These are phyloP conservation scores for Talaromyces thailandensis DNA, from an alignment of 495 filamentous ascomycete genomes.

Conservation along the genomic window DNA sequence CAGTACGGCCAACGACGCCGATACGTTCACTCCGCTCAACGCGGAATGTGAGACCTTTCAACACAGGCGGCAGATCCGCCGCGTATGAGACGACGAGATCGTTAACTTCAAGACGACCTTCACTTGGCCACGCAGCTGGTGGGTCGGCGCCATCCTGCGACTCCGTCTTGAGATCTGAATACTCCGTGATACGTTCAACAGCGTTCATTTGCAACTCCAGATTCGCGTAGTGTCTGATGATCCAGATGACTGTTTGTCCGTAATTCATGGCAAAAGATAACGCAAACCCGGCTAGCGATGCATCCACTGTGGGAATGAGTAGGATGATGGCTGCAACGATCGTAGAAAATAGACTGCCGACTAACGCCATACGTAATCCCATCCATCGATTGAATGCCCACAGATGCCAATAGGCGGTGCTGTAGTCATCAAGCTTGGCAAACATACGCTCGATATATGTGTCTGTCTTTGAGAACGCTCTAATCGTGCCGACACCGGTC, in stretches of 20 bases:
- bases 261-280: conserved; percentile 48
- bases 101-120: conserved; percentile 64
- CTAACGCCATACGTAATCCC: conserved; percentile 46
- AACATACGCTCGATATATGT: conserved; percentile 61
- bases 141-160: conserved; percentile 45
- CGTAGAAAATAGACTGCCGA: conserved; percentile 51
- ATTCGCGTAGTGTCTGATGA: conserved; percentile 41
- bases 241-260: conserved; percentile 36
- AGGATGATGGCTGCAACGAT: conserved; percentile 52
- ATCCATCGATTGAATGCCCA: conserved; percentile 71
- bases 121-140: conserved; percentile 72
- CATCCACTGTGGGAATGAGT: conserved; percentile 47
- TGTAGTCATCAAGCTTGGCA: conserved; percentile 53
- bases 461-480: conserved; percentile 57
- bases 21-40: conserved; percentile 66
- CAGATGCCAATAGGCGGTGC: conserved; percentile 52
- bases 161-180: conserved; percentile 63
- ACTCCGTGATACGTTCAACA: conserved; percentile 75
- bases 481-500: conserved; percentile 64
- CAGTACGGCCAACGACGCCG: conserved; percentile 79
- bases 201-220: conserved; percentile 78
- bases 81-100: conserved; percentile 72
- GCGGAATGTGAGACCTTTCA: conserved; percentile 65
- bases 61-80: conserved; percentile 61
- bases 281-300: conserved; percentile 66